phyloP scores from a whole-genome alignment of 2,329 filamentous ascomycete species.

The Xylaria sp. region DNA sequence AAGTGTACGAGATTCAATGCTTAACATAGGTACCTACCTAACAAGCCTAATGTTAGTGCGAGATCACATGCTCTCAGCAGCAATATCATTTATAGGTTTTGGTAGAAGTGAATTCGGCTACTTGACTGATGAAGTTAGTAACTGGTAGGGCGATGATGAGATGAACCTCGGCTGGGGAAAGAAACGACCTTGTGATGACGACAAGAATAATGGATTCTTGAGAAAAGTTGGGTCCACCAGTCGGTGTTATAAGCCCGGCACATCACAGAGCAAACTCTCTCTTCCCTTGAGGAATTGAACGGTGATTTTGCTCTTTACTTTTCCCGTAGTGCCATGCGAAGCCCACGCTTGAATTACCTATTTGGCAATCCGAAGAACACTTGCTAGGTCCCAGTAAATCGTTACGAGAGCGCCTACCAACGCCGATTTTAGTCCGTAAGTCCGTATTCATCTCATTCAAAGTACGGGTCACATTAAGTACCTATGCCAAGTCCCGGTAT shows the following conservation, averaged over 20 bases:
- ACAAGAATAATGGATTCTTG: slow-evolving; percentile 23
- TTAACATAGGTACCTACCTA: background rate
- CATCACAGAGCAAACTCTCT: background rate
- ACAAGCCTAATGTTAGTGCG: background rate
- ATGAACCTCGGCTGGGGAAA: slow-evolving; percentile 30
- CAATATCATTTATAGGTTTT: background rate
- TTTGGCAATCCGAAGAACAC: slow-evolving; percentile 11
- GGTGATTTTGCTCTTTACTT: background rate
- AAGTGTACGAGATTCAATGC: background rate
- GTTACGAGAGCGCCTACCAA: slow-evolving; percentile 10
- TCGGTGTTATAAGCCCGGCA: slow-evolving; percentile 22
- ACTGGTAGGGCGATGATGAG: slow-evolving; percentile 10
- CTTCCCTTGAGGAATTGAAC: slow-evolving; percentile 1
- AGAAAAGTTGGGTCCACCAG: slow-evolving; percentile 21
- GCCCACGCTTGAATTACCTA: background rate
- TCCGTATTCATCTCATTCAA: slow-evolving; percentile 12
- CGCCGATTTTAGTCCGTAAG: slow-evolving; percentile 24
- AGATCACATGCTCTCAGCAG: slow-evolving; percentile 32
- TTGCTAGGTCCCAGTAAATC: slow-evolving; percentile 15
- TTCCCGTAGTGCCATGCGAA: background rate
- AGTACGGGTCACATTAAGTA: slow-evolving; percentile 7
- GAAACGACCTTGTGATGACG: slow-evolving; percentile 1
- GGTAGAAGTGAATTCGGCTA: slow-evolving; percentile 11
- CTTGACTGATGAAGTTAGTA: slow-evolving; percentile 1
- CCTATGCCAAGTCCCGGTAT: background rate